Base-by-base conservation (phyloP, 768 basidiomycete species). In the Phlegmacium glaucopus region DNA sequence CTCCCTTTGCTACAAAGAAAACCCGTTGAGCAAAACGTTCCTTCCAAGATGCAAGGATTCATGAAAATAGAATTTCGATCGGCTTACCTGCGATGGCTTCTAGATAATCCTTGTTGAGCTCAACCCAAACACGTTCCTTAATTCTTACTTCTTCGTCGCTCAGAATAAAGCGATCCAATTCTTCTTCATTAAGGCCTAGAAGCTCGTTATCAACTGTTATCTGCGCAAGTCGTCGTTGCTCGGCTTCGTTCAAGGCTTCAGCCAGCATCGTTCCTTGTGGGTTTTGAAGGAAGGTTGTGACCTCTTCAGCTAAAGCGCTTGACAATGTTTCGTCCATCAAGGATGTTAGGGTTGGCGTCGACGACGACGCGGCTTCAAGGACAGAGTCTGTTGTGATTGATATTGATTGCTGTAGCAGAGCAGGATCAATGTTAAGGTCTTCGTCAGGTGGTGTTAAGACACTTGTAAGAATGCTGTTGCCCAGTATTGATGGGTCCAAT, bases 121-220 rank as follows among this genome's bases (percentile, higher is more conserved):
- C 92, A 40, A 94, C 91, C 94, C 94, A 97, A 1, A 96, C 81
- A 9, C 90, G 82, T 63, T 92, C 90, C 64, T 90, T 97, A 59
- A 91, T 74, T 61, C 74, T 82, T 4, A 90, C 85, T 64, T 95
- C 93, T 17, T 86, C 87, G 29, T 86, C 85, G 7, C 76, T 80
- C 17, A 94, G 67, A 46, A 91, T 69, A 60, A 96, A 87, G 18
- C 72, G 72, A 62, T 95, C 87, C 36, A 96, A 74, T 61, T 97
- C 94, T 5, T 85, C 90, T 58, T 97, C 94, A 64, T 96, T 87
- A n/a, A 97, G 72, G 12, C 86, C 90, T 16, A 72, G 61, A 39
- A 92, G 68, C 52, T 87, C 85, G 54, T 90, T 81, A 9, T 68
- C 72, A 30, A 72, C 77, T 37, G 70, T 59, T 15, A 76, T 70